Percentiles rank a stretch among this genome's conserved stretches.
phyloP scores from a whole-genome alignment of 23 red algal species.

The Gracilaria vermiculophylla region DNA sequence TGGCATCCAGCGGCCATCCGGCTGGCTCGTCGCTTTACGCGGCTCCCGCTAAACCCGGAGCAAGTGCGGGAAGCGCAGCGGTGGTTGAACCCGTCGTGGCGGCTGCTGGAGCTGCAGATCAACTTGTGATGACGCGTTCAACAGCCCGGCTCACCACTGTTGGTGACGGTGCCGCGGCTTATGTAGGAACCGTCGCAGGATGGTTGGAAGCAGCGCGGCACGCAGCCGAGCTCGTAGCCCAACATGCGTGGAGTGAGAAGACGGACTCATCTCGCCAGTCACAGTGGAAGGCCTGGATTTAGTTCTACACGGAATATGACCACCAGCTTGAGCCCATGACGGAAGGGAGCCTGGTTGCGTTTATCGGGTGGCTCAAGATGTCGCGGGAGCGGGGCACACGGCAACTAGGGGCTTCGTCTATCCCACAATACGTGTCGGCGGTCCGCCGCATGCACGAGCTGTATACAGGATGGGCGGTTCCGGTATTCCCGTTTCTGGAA shows the following conservation, averaged over 20 bases:
- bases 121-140: too few species aligned
- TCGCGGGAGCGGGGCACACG: not conserved
- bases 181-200: not conserved
- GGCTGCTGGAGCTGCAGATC: too few species aligned
- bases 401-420: not conserved
- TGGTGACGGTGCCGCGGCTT: too few species aligned
- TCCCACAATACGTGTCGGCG: conserved; percentile 1
- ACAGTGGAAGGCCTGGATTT: not conserved
- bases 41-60: not conserved
- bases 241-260: not conserved
- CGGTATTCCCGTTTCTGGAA: not conserved
- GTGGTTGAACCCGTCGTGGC: too few species aligned
- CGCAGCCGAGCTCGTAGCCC: not conserved
- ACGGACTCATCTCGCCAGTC: not conserved
- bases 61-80: too few species aligned
- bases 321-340: not conserved
- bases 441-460: not conserved
- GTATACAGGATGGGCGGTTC: not conserved
- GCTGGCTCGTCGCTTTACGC: not conserved
- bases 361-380: not conserved
- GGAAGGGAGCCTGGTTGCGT: conserved; percentile 1
- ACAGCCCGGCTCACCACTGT: too few species aligned
- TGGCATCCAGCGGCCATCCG: too few species aligned
- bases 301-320: not conserved
- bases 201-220: not conserved